These are phyloP conservation scores for Naganishia randhawae DNA, from an alignment of 768 basidiomycete species.

Conservation along the genomic window DNA sequence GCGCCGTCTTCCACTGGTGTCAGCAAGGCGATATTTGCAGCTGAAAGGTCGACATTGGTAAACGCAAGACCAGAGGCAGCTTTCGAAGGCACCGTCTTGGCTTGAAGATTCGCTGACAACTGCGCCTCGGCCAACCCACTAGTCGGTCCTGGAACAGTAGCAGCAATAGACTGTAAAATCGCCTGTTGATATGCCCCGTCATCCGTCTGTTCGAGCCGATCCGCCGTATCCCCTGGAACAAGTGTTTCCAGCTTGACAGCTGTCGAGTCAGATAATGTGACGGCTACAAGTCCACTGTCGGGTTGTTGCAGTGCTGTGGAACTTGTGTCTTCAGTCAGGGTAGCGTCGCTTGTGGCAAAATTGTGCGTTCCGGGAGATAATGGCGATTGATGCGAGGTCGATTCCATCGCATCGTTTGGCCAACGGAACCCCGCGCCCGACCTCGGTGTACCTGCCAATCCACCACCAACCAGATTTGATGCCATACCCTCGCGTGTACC, in stretches of 20 bases:
- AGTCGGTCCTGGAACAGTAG: no score
- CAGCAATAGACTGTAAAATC: neutral
- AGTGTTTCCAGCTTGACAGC: slow-evolving; percentile 14
- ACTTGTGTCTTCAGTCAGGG: neutral
- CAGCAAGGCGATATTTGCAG: neutral
- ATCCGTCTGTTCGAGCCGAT: neutral
- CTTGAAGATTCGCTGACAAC: neutral
- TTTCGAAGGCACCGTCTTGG: neutral
- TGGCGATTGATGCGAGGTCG: neutral
- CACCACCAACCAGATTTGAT: neutral
- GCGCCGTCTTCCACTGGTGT: neutral
- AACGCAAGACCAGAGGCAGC: neutral
- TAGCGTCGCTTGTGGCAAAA: no score
- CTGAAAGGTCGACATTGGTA: slow-evolving; percentile 11
- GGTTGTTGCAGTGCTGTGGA: neutral
- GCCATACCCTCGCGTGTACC: no score
- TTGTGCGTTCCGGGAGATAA: neutral
- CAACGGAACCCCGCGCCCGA: neutral
- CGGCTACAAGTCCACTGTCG: slow-evolving; percentile 12
- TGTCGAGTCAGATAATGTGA: slow-evolving; percentile 6
- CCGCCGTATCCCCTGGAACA: slow-evolving; percentile 6
- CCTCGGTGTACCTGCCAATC: slow-evolving; percentile 11
- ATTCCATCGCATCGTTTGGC: neutral
- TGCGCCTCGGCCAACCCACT: neutral
- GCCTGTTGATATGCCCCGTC: neutral